phyloP scores from a whole-genome alignment of 1,284 basidiomycete species.

The Calocybe gambosa region DNA sequence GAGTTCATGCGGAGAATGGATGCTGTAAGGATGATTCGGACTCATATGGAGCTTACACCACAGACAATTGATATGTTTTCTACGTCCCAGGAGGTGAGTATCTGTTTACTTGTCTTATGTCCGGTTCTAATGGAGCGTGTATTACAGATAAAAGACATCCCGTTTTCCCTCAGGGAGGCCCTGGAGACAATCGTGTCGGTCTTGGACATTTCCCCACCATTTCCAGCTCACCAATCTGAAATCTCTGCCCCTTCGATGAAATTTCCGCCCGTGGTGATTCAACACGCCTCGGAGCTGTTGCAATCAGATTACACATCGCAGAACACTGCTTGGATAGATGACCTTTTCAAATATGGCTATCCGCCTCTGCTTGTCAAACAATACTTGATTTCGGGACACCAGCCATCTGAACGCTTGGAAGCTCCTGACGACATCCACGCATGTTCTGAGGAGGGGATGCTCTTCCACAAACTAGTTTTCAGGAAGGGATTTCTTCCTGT shows the following conservation, averaged over 20 bases:
- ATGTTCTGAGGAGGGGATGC: conserved; percentile 19
- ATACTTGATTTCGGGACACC: conserved; percentile 8
- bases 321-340: conserved; percentile 17
- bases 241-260: not conserved
- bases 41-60: not conserved
- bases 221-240: conserved; percentile 9
- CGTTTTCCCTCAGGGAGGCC: conserved; percentile 7
- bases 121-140: not conserved
- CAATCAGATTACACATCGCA: conserved; percentile 12
- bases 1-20: conserved; percentile 18
- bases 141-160: conserved; percentile 1
- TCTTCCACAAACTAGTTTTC: conserved; percentile 34
- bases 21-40: conserved; percentile 13
- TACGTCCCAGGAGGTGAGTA: conserved; percentile 4
- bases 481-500: conserved; percentile 29
- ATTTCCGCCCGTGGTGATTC: conserved; percentile 13
- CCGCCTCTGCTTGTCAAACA: conserved; percentile 14
- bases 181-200: conserved; percentile 14
- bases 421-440: conserved; percentile 20
- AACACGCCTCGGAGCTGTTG: conserved; percentile 3
- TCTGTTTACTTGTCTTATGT: not conserved
- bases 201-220: conserved; percentile 14
- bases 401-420: conserved; percentile 9
- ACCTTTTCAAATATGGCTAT: conserved; percentile 14
- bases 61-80: conserved; percentile 9